phyloP scores from a whole-genome alignment of 768 basidiomycete species.

The Lanmaoa rubissima region DNA sequence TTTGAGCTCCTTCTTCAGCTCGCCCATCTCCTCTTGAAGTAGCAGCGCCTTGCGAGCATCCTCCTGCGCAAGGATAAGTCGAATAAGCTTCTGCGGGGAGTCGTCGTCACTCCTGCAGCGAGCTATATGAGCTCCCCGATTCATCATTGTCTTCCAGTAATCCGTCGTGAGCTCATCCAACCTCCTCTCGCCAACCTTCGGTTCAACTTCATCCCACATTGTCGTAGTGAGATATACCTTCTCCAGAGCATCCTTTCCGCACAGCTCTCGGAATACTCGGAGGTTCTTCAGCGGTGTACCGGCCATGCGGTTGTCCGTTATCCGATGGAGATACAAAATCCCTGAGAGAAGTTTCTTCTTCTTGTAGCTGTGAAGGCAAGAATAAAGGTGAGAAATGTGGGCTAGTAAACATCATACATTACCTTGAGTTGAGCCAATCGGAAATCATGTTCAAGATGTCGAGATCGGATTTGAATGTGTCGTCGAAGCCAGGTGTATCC shows the following conservation, averaged over 20 bases:
- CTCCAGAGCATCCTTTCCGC: conserved; percentile 29
- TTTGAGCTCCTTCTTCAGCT: too few species aligned
- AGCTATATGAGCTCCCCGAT: too few species aligned
- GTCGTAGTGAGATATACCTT: conserved; percentile 38
- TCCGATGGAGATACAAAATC: conserved; percentile 42
- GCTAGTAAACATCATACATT: not conserved
- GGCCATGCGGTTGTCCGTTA: conserved; percentile 38
- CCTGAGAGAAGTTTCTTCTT: conserved; percentile 26
- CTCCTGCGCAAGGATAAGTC: too few species aligned
- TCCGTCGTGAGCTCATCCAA: conserved; percentile 4
- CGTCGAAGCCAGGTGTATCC: conserved; percentile 27
- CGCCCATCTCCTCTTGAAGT: too few species aligned
- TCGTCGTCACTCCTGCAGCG: too few species aligned
- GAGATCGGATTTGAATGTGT: conserved; percentile 15
- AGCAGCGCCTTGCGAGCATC: too few species aligned
- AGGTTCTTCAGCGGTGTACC: conserved; percentile 35
- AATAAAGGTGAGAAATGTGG: not conserved
- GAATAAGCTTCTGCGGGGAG: too few species aligned
- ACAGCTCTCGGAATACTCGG: conserved; percentile 30
- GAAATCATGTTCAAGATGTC: conserved; percentile 12
- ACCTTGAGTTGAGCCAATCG: conserved; percentile 15
- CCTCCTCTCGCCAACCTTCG: conserved; percentile 17
- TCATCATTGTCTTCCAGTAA: conserved; percentile 12
- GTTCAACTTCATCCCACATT: conserved; percentile 37
- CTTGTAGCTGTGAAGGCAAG: conserved; percentile 1